These are phyloP conservation scores for Rutidosis leptorrhynchoides DNA, from an alignment of 129 eudicot species.

Conservation along the genomic window DNA sequence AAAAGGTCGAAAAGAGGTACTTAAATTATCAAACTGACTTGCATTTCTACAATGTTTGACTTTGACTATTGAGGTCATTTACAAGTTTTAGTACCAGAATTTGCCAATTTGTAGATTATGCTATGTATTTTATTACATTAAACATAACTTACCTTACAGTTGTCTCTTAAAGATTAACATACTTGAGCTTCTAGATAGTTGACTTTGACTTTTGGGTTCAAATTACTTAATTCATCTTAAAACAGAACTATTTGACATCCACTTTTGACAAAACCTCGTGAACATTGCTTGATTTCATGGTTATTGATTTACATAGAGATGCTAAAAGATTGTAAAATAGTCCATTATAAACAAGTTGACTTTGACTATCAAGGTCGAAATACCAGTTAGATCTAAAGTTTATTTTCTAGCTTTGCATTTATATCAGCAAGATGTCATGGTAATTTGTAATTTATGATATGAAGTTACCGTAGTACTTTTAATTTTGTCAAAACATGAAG, in stretches of 20 bases:
- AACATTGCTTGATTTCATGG: constrained; percentile 1
- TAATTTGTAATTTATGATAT: constrained; percentile 5
- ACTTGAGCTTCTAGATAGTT: constrained; percentile 12
- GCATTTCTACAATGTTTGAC: constrained; percentile 12
- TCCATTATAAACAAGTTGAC: constrained; percentile 16
- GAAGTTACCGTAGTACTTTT: not conserved
- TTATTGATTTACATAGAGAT: not conserved
- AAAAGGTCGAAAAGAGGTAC: constrained; percentile 75
- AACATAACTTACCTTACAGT: not conserved
- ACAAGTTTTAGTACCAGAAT: too few species aligned
- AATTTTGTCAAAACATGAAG: constrained; percentile 7
- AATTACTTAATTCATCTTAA: not conserved
- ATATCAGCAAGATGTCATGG: not conserved
- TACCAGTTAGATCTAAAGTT: too few species aligned
- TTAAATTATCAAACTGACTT: not conserved
- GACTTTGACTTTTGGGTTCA: constrained; percentile 5
- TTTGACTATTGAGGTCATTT: not conserved
- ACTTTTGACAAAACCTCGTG: not conserved
- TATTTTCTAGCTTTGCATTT: not conserved
- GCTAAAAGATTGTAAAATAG: not conserved
- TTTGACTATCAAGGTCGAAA: too few species aligned
- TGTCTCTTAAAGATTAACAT: not conserved
- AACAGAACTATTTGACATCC: not conserved
- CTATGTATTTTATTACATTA: not conserved
- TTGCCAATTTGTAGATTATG: not conserved